Percentiles rank a stretch among this genome's conserved stretches.
phyloP scores from a whole-genome alignment of 495 filamentous ascomycete species.

The Annulohypoxylon bovei region DNA sequence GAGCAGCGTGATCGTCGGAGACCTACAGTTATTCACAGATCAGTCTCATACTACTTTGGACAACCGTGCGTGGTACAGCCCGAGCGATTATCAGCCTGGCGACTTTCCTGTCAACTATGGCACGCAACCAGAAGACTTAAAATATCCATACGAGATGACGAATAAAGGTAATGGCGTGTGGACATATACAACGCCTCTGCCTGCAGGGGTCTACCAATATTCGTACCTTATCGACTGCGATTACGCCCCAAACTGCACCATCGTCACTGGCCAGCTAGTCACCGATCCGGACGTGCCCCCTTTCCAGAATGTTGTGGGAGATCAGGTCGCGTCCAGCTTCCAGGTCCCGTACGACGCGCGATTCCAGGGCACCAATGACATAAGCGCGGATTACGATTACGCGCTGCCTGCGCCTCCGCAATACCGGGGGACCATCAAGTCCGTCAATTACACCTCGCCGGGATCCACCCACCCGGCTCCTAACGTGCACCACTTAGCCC shows the following conservation, averaged over 20 bases:
- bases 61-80: slow-evolving; percentile 39
- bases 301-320: slow-evolving; percentile 45
- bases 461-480: slow-evolving; percentile 47
- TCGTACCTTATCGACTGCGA: slow-evolving; percentile 47
- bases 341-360: slow-evolving; percentile 45
- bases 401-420: slow-evolving; percentile 40
- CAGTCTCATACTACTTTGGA: slow-evolving; percentile 46
- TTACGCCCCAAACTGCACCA: slow-evolving; percentile 47
- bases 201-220: slow-evolving; percentile 47
- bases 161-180: slow-evolving; percentile 39
- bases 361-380: slow-evolving; percentile 46
- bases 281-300: slow-evolving; percentile 47
- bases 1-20: slow-evolving; percentile 46
- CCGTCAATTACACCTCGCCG: slow-evolving; percentile 48
- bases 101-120: slow-evolving; percentile 46
- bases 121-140: slow-evolving; percentile 17
- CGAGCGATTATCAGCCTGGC: slow-evolving; percentile 45
- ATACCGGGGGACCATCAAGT: slow-evolving; percentile 40
- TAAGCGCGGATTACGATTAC: slow-evolving; percentile 49
- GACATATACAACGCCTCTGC: slow-evolving; percentile 47
- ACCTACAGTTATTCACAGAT: slow-evolving; percentile 45
- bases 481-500: slow-evolving; percentile 44
- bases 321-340: slow-evolving; percentile 49
- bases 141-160: slow-evolving; percentile 49
- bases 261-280: slow-evolving; percentile 48